Base-by-base conservation (phyloP, 2,329 filamentous ascomycete species). In the Paraphaeosphaeria minitans region DNA sequence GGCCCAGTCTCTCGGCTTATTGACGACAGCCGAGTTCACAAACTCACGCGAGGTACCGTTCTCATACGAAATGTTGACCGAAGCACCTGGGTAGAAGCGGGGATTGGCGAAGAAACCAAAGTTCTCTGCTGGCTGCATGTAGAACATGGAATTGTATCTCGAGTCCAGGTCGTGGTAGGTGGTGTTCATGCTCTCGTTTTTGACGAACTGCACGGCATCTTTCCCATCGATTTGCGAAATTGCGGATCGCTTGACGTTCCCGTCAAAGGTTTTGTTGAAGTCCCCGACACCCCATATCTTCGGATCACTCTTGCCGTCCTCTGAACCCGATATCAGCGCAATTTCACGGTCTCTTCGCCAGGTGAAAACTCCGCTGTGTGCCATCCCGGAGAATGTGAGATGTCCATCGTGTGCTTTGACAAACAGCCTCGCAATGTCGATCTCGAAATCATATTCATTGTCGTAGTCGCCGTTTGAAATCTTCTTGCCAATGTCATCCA, bases 401-500 rank as follows among this genome's bases (percentile, higher is more conserved):
- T 72, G 74, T 0, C 74, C 74, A 55, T 77, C 74, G 42, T 75
- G 71, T 8, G 70, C 72, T 57, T 73, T 74, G 49, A 63, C 59
- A 10, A 77, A 50, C 27, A 77, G 58, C 0, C 56, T 56, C 10
- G 73, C 69, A 55, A 77, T 75, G 39, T 74, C 78, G 19, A 61
- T 64, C 61, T 81, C 77, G 27, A 80, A 78, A 42, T 79, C 78
- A 54, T 75, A 80, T 57, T 80, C 77, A 50, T 77, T 79, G 6
- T 60, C 62, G 53, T 79, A 81, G 3, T 57, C 57, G 3, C 67
- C 69, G 16, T 65, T 62, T 1, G 66, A 58, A 2, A 80, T 67
- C 37, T 73, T 74, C 4, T 61, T 64, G 16, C 57, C 59, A 22
- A 80, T 75, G 8, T 74, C 65, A 6, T 79, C 70, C 19, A 80